Conservation (phyloP, 2,329 filamentous ascomycete genomes). For the Aspergillus jensenii region DNA sequence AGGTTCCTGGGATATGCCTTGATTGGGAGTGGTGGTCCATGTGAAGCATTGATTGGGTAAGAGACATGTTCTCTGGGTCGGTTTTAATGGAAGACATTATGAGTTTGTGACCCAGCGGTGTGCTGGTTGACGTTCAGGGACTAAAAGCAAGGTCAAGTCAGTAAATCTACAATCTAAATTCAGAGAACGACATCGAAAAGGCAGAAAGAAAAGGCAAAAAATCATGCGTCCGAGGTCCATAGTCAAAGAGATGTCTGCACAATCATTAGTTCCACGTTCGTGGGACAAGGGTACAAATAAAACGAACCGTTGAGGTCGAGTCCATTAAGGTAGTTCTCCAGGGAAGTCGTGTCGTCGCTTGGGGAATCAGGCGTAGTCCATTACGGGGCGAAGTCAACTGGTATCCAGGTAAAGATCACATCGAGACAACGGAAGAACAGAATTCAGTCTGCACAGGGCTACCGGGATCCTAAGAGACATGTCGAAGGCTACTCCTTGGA, state of each 20-base stretch:
- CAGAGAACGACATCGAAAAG: slow-evolving; percentile 12
- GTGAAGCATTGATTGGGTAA: slow-evolving; percentile 32
- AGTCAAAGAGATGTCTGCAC: neutral
- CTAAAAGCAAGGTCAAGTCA: slow-evolving; percentile 33
- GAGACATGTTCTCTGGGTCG: slow-evolving; percentile 38
- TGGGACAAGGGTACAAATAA: neutral
- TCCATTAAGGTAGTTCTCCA: neutral
- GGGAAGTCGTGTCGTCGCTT: neutral
- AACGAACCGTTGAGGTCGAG: slow-evolving; percentile 3
- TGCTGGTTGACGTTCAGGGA: slow-evolving; percentile 23
- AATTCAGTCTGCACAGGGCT: neutral
- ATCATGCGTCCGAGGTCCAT: slow-evolving; percentile 21
- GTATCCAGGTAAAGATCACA: neutral
- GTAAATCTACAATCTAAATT: slow-evolving; percentile 28
- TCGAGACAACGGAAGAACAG: neutral
- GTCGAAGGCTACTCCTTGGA: neutral
- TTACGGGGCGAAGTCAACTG: neutral
- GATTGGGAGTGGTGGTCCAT: slow-evolving; percentile 35
- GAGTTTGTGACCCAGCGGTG: slow-evolving; percentile 22
- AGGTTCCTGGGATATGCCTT: slow-evolving; percentile 39
- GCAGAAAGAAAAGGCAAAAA: slow-evolving; percentile 12
- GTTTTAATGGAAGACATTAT: slow-evolving; percentile 41
- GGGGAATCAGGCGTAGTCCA: slow-evolving; percentile 7
- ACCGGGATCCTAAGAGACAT: neutral
- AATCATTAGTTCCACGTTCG: neutral